Conservation (phyloP, 441 rosid species). For the Corymbia citriodora region DNA sequence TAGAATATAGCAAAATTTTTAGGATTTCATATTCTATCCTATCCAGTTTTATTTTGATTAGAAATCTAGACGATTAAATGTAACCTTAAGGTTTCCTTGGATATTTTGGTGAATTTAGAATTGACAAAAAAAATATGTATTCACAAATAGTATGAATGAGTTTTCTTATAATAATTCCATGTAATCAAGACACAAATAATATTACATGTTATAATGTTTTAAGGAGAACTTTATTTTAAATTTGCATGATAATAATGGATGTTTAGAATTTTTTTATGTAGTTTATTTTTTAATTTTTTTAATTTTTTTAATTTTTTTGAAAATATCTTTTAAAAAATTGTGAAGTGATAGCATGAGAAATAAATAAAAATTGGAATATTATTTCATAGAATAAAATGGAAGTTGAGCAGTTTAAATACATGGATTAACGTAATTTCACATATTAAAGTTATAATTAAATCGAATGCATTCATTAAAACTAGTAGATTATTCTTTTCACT, state of each 20-base stretch:
- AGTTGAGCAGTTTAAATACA: background rate
- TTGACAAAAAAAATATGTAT: no score
- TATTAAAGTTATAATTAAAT: no score
- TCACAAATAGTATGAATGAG: no score
- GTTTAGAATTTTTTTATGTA: background rate
- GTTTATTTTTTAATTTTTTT: background rate
- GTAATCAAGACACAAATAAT: background rate
- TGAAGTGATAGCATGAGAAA: background rate
- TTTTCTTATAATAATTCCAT: background rate
- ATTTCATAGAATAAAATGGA: fast-evolving
- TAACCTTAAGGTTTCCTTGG: no score
- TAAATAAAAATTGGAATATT: background rate
- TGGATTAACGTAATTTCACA: background rate
- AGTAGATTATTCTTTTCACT: background rate
- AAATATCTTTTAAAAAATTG: background rate
- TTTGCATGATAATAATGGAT: background rate
- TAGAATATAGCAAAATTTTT: no score
- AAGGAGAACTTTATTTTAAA: background rate
- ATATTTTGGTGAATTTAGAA: no score
- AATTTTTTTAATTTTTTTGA: background rate
- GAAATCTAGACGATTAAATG: no score
- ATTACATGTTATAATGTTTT: background rate
- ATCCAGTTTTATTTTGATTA: no score
- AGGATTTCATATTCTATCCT: no score
- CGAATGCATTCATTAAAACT: background rate